These are phyloP conservation scores for Auricularia heimuer DNA, from an alignment of 768 basidiomycete genomes.

Conservation along the genomic window DNA sequence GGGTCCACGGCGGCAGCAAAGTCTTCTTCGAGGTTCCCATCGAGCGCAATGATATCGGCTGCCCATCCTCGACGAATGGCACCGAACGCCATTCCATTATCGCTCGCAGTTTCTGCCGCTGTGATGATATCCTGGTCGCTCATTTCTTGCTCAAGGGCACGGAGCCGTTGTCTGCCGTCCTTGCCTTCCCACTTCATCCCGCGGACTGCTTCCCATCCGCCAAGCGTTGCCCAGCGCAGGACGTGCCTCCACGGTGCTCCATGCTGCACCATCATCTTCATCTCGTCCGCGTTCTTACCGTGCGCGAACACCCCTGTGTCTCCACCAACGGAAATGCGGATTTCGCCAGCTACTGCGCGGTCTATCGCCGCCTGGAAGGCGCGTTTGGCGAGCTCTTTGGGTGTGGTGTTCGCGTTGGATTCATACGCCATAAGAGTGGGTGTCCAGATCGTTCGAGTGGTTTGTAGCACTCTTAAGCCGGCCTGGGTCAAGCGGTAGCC, in stretches of 20 bases:
- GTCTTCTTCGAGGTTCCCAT: slow-evolving; percentile 28
- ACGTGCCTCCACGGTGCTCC: slow-evolving; percentile 45
- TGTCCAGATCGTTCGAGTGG: slow-evolving; percentile 33
- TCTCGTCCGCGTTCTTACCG: slow-evolving; percentile 50
- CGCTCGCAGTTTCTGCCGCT: slow-evolving; percentile 24
- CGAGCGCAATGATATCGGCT: slow-evolving; percentile 36
- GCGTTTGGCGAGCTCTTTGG: not conserved
- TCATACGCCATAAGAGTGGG: slow-evolving; percentile 49
- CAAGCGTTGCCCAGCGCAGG: slow-evolving; percentile 48
- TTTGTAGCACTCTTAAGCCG: slow-evolving; percentile 5
- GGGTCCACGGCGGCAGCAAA: slow-evolving; percentile 38
- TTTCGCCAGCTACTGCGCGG: slow-evolving; percentile 24
- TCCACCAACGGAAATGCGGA: slow-evolving; percentile 48
- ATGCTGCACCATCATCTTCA: slow-evolving; percentile 48
- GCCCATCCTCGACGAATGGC: slow-evolving; percentile 44
- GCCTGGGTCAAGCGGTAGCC: slow-evolving; percentile 24
- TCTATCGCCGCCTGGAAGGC: slow-evolving; percentile 37
- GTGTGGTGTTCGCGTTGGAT: slow-evolving; percentile 13
- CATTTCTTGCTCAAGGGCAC: slow-evolving; percentile 16
- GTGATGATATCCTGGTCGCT: slow-evolving; percentile 11
- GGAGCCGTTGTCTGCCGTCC: slow-evolving; percentile 18
- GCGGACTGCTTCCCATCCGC: slow-evolving; percentile 48
- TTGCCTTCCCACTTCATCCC: slow-evolving; percentile 36
- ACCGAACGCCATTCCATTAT: slow-evolving; percentile 48
- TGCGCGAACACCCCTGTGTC: slow-evolving; percentile 58